These are phyloP conservation scores for Rhodofomes roseus DNA, from an alignment of 1,284 basidiomycete species.

Conservation along the genomic window DNA sequence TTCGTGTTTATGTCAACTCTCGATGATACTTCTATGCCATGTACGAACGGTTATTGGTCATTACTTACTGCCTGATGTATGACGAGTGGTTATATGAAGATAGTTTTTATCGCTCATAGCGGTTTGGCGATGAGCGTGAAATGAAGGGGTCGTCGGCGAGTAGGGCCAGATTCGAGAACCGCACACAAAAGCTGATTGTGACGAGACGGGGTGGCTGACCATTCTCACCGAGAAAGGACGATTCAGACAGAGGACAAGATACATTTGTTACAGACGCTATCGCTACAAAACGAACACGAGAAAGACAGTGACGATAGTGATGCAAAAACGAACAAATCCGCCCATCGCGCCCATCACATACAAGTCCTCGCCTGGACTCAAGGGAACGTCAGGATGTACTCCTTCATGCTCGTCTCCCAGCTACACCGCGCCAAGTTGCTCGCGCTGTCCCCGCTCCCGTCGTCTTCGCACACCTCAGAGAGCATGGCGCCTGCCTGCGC, in stretches of 20 bases:
- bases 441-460: conserved; percentile 27
- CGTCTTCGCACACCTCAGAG: conserved; percentile 44
- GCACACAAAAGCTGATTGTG: no score
- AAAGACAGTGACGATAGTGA: not conserved
- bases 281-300: no score
- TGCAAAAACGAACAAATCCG: not conserved
- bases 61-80: conserved; percentile 2
- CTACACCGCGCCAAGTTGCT: conserved; percentile 46
- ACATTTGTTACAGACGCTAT: no score
- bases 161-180: no score
- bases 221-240: no score
- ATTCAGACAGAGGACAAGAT: not conserved
- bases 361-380: no score
- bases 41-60: not conserved
- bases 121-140: not conserved
- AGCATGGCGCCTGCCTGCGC: conserved; percentile 31
- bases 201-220: no score
- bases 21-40: not conserved
- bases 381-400: conserved; percentile 58
- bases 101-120: not conserved
- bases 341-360: conserved; percentile 26
- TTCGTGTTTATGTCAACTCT: not conserved
- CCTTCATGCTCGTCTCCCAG: conserved; percentile 61
- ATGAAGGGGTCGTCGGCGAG: no score
- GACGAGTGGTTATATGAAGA: conserved; percentile 7